Evolutionary conservation across 1,284 basidiomycete species (phyloP).

Genomic region (Pseudozyma sp.): DNA sequence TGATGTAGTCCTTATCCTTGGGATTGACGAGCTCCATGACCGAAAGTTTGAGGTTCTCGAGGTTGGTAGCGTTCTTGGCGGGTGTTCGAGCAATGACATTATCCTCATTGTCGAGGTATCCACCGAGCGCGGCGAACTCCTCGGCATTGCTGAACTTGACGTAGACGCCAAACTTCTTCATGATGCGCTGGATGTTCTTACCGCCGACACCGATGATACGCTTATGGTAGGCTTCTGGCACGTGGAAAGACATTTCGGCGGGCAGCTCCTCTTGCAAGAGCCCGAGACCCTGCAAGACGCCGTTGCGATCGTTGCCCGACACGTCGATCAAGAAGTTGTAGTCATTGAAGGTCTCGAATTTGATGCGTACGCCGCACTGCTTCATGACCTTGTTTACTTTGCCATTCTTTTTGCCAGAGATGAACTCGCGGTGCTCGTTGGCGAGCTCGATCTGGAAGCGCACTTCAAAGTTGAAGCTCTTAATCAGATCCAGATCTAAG

Average conservation of each 20-base stretch:
- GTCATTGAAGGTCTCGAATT: constrained; percentile 98
- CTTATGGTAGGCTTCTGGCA: constrained; percentile 98
- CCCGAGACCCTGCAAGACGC: constrained; percentile 86
- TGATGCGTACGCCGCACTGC: constrained; percentile 86
- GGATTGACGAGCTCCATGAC: constrained; percentile 98
- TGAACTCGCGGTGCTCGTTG: constrained; percentile 98
- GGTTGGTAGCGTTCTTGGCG: constrained; percentile 94
- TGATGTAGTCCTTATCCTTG: constrained; percentile 97
- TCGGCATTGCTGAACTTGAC: constrained; percentile 99
- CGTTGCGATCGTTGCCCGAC: constrained; percentile 71
- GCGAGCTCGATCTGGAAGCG: constrained; percentile 98
- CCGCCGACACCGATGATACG: constrained; percentile 99
- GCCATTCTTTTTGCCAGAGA: constrained; percentile 72
- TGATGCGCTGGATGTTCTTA: constrained; percentile 97
- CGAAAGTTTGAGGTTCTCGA: constrained; percentile 93
- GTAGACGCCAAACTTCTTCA: constrained; percentile 99
- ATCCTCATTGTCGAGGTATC: constrained; percentile 97
- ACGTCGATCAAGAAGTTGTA: constrained; percentile 97
- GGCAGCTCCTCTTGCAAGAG: constrained; percentile 95
- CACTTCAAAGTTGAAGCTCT: constrained; percentile 96
- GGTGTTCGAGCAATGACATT: constrained; percentile 97
- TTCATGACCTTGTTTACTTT: constrained; percentile 73
- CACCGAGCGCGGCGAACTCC: constrained; percentile 92
- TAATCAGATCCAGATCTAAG: constrained; percentile 88
- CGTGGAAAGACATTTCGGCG: constrained; percentile 99